Evolutionary conservation across 2,329 filamentous ascomycete genomes (phyloP).

Genomic region (Cercospora brassicicola): DNA sequence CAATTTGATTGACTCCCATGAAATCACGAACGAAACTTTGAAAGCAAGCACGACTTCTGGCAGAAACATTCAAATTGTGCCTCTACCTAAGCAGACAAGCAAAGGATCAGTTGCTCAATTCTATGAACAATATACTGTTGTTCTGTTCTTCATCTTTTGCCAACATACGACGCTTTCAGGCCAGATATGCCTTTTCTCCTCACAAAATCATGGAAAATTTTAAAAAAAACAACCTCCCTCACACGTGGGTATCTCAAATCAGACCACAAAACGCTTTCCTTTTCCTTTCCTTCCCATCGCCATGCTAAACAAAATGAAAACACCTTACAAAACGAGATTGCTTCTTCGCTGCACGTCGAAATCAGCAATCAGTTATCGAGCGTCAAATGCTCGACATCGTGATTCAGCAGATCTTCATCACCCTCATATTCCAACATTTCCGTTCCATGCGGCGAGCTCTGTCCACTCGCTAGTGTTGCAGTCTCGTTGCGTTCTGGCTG

Average conservation of each 20-base stretch:
- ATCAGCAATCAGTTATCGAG: slow-evolving; percentile 1
- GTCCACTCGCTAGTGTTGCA: slow-evolving; percentile 7
- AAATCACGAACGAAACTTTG: too few species aligned
- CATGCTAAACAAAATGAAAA: not conserved
- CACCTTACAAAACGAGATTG: not conserved
- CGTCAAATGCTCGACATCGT: slow-evolving; percentile 48
- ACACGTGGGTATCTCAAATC: slow-evolving; percentile 6
- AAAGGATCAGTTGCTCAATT: not conserved
- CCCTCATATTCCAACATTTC: slow-evolving; percentile 50
- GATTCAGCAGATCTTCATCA: slow-evolving; percentile 43
- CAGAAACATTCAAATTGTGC: not conserved
- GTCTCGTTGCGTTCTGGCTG: not conserved
- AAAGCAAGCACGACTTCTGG: too few species aligned
- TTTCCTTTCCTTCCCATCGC: not conserved
- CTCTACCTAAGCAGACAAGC: not conserved
- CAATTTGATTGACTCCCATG: too few species aligned
- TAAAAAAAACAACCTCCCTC: not conserved
- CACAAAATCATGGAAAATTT: too few species aligned
- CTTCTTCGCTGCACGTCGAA: not conserved
- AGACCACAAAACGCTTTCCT: not conserved
- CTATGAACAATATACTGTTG: not conserved
- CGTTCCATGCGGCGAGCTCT: slow-evolving; percentile 20
- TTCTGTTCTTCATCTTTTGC: not conserved
- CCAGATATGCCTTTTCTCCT: not conserved
- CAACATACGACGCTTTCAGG: not conserved